Evolutionary conservation across 768 basidiomycete genomes (phyloP).

Genomic region (Pisolithus orientalis): DNA sequence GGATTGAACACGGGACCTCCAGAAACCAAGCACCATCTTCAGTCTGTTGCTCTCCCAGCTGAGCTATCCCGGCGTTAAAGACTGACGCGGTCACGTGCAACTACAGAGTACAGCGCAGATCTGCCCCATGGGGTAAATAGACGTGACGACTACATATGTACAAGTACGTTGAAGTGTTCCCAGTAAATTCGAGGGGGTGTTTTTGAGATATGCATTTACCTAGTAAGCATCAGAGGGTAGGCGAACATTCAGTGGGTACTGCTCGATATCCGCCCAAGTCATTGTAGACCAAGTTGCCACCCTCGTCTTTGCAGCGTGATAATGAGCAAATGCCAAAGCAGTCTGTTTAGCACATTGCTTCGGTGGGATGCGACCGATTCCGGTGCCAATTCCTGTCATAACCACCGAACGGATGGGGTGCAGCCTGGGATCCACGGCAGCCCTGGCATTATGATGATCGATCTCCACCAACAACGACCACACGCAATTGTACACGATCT

Average conservation of each 20-base stretch:
- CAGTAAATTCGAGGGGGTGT: too few species aligned
- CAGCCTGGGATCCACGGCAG: too few species aligned
- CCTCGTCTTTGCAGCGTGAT: background rate
- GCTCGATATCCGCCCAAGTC: too few species aligned
- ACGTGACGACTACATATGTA: too few species aligned
- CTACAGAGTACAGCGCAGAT: background rate
- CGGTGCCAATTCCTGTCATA: constrained; percentile 5
- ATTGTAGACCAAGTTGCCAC: background rate
- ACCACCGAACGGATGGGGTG: background rate
- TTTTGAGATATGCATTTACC: too few species aligned
- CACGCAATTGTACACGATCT: too few species aligned
- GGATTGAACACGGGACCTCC: constrained; percentile 54
- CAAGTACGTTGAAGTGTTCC: too few species aligned
- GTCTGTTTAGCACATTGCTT: constrained; percentile 4
- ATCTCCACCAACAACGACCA: too few species aligned
- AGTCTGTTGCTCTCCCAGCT: constrained; percentile 36
- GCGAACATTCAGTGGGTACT: too few species aligned
- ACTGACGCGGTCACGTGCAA: background rate
- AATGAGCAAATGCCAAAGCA: constrained; percentile 3
- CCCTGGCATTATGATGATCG: too few species aligned
- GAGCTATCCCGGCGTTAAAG: constrained; percentile 24
- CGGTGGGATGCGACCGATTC: background rate
- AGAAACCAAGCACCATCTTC: constrained; percentile 26
- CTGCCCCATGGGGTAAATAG: background rate
- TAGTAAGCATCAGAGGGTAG: too few species aligned